phyloP scores from a whole-genome alignment of 208 protist genomes.

The Spongospora subterranea region DNA sequence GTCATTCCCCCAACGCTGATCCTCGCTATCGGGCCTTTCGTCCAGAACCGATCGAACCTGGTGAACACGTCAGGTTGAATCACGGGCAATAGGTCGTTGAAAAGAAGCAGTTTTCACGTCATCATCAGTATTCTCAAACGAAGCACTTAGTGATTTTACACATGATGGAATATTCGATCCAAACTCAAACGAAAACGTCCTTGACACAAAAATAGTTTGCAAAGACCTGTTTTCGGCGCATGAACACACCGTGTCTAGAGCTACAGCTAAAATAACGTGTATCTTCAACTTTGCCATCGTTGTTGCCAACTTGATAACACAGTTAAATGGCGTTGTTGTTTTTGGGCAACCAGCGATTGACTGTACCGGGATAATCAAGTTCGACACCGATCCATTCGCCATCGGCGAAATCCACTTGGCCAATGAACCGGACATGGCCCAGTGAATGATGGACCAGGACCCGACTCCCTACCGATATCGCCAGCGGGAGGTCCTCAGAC shows the following conservation, averaged over 20 bases:
- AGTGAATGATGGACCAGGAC: slow-evolving; percentile 30
- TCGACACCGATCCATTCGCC: slow-evolving; percentile 52
- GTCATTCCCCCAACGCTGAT: neutral
- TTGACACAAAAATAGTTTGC: no score
- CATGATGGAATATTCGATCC: no score
- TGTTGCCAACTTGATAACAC: neutral
- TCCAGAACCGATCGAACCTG: slow-evolving; percentile 10
- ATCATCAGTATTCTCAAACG: no score
- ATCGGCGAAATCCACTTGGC: neutral
- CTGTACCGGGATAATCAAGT: slow-evolving; percentile 48
- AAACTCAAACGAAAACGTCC: no score
- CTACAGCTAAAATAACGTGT: neutral
- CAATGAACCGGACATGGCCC: neutral
- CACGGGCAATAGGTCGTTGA: no score
- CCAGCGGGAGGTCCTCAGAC: no score
- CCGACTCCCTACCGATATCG: neutral
- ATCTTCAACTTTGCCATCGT: neutral
- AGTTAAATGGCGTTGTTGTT: neutral
- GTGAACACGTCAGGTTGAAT: neutral
- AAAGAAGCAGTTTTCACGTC: no score
- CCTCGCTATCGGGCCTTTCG: neutral
- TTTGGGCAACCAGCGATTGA: neutral
- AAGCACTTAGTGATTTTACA: no score
- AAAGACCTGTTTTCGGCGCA: neutral
- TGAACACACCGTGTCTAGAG: slow-evolving; percentile 13